Evolutionary conservation across 1,284 basidiomycete species (phyloP).

Genomic region (Kwoniella shivajii): DNA sequence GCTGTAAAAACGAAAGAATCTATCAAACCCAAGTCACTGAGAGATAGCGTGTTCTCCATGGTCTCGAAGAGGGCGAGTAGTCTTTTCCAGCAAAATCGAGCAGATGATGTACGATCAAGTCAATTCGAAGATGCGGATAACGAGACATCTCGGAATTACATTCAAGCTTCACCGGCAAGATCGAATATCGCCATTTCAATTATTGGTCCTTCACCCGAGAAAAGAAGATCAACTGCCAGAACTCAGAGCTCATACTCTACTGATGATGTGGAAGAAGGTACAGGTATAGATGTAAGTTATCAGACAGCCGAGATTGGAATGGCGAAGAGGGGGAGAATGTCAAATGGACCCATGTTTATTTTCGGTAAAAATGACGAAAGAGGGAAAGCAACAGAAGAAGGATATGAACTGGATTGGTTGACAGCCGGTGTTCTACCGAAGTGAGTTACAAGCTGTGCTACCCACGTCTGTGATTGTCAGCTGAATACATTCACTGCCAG

Average conservation of each 20-base stretch:
- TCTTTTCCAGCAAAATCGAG: constrained; percentile 8
- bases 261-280: neutral
- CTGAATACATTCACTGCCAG: constrained; percentile 4
- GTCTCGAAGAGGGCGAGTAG: constrained; percentile 24
- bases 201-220: constrained; percentile 18
- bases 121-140: constrained; percentile 17
- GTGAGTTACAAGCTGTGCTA: constrained; percentile 17
- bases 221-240: constrained; percentile 4
- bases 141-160: neutral
- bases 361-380: constrained; percentile 11
- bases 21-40: constrained; percentile 9
- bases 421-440: constrained; percentile 30
- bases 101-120: constrained; percentile 1
- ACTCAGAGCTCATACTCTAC: constrained; percentile 1
- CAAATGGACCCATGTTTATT: constrained; percentile 29
- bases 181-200: constrained; percentile 16
- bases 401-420: constrained; percentile 38
- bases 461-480: neutral
- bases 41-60: constrained; percentile 39
- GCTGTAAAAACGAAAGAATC: neutral
- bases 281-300: neutral
- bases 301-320: constrained; percentile 24
- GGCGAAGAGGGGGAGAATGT: constrained; percentile 34
- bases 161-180: constrained; percentile 6
- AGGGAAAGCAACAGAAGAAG: neutral